Evolutionary conservation across 2,329 filamentous ascomycete genomes (phyloP).

Genomic region (Paramyrothecium sp.): DNA sequence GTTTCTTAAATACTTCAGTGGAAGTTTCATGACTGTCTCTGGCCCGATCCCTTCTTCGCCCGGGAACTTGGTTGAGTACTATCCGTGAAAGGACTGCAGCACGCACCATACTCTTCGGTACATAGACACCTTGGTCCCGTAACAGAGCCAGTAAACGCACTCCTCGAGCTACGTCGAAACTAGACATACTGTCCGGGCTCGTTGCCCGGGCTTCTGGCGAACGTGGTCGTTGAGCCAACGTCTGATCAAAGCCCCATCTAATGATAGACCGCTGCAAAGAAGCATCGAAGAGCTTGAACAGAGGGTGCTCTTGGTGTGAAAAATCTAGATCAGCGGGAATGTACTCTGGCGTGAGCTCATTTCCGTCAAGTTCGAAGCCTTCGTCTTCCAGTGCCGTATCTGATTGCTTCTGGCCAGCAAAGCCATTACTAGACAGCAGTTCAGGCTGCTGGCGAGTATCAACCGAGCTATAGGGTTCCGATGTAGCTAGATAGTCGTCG

Average conservation of each 20-base stretch:
- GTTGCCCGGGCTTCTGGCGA: slow-evolving; percentile 8
- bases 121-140: slow-evolving; percentile 30
- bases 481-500: no score
- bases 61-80: slow-evolving; percentile 23
- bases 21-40: slow-evolving; percentile 30
- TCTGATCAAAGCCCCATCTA: slow-evolving; percentile 44
- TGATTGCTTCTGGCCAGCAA: no score
- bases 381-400: no score
- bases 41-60: slow-evolving; percentile 20
- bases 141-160: slow-evolving; percentile 32
- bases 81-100: slow-evolving; percentile 26
- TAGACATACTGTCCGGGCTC: slow-evolving; percentile 11
- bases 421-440: no score
- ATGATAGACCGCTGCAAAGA: slow-evolving; percentile 38
- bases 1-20: slow-evolving; percentile 22
- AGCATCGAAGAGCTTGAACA: slow-evolving; percentile 43
- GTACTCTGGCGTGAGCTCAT: slow-evolving; percentile 6
- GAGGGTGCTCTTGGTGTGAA: slow-evolving; percentile 40
- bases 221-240: slow-evolving; percentile 19
- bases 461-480: no score
- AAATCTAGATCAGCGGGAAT: slow-evolving; percentile 41
- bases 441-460: no score
- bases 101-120: slow-evolving; percentile 29
- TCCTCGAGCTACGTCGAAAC: slow-evolving; percentile 33
- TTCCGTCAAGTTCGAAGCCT: slow-evolving; percentile 1